Evolutionary conservation across 129 eudicot genomes (phyloP).

Genomic region (Helianthus tuberosus): DNA sequence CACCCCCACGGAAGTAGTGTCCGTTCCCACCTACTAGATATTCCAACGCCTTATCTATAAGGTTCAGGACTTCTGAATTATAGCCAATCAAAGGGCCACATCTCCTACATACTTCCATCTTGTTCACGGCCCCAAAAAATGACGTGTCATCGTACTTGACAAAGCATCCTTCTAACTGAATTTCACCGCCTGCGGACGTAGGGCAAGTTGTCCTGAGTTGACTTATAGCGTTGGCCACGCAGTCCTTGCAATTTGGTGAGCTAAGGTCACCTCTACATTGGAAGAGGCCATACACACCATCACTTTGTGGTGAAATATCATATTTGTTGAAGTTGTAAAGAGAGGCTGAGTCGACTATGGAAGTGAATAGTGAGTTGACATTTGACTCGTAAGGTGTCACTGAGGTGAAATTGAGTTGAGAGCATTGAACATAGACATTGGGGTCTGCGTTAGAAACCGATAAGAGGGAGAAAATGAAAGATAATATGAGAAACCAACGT

Average conservation of each 20-base stretch:
- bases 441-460: no score
- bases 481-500: no score
- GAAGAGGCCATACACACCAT: neutral
- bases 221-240: neutral
- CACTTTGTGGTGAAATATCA: no score
- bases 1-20: conserved; percentile 49
- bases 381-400: no score
- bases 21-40: conserved; percentile 44
- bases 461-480: no score
- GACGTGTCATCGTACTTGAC: conserved; percentile 49
- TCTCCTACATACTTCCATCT: conserved; percentile 44
- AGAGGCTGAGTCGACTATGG: no score
- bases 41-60: conserved; percentile 41
- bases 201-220: conserved; percentile 38
- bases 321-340: no score
- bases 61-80: conserved; percentile 32
- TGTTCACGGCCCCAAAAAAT: conserved; percentile 55
- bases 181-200: conserved; percentile 46
- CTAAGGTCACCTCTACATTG: conserved; percentile 2
- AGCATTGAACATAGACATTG: no score
- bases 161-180: conserved; percentile 62
- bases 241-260: neutral
- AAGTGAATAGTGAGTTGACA: no score
- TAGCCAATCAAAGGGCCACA: conserved; percentile 56
- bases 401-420: no score